Evolutionary conservation across 371 early-diverging fungal genomes (phyloP), one percentile per base, ranked within the genome.

Genomic region (Zychaea mexicana): DNA sequence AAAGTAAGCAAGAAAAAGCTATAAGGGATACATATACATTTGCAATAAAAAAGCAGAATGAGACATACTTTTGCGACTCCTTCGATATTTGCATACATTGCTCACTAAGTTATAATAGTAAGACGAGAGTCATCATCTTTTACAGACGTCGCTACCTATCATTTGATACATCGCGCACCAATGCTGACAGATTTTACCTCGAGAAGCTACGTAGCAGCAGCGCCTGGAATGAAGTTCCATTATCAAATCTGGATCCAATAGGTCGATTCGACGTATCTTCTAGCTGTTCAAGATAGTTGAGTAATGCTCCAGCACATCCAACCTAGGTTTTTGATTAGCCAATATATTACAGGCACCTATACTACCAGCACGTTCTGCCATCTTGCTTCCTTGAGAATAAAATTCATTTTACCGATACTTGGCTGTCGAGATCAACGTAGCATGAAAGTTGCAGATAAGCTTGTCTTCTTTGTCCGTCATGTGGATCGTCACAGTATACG

Each of bases 221-320:
- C 1, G 83, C 71, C 10, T 19, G 24, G n/a, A 58, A 27, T 26
- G 71, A 69, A 9, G 69, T 59, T 13, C 60, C 69, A 15, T 68
- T 46, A 22, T 61, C 52, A 13, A 65, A n/a, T 0, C 68, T 52
- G 54, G 67, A 57, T 17, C 55, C 24, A 3, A 58, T 56, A 64
- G 65, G 49, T 53, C 76, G 62, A 57, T 66, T 47, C 24, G 53
- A 46, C 4, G 55, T 46, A 7, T 61, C 65, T 4, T 76, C 73
- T 19, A 77, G 57, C 49, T 75, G 55, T 32, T 70, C 61, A 3
- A 90, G 52, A 53, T 85, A 81, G 38, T 71, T 71, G 4, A 91
- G 59, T 3, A 90, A 49, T 1, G 87, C 86, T 3, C 92, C 92
- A 22, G 86, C 84, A 66, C 85, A 85, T 7, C 88, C 84, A 60